A percentile compares a stretch with the other conserved stretches of the same genome.
Conservation (phyloP, 2,329 filamentous ascomycete species). For the Trichophyton simii region DNA sequence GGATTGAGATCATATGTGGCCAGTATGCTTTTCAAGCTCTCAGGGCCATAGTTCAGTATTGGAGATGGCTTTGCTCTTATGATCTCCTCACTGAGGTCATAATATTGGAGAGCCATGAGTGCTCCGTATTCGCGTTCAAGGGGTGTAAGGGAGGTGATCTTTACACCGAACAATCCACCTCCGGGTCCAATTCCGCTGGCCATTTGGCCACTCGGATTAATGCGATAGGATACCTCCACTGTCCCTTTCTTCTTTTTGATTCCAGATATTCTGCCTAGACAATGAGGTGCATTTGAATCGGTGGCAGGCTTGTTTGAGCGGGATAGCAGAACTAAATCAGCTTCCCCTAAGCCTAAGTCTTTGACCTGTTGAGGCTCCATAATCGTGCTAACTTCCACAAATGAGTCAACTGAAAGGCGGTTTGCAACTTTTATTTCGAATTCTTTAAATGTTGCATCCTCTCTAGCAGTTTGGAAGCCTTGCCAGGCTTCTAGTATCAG, state of each 20-base stretch:
- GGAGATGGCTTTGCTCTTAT: conserved; percentile 80
- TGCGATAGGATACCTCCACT: conserved; percentile 74
- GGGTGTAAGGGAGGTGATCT: conserved; percentile 85
- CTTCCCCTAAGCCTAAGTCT: conserved; percentile 63
- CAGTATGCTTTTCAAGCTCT: conserved; percentile 56
- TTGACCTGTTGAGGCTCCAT: conserved; percentile 59
- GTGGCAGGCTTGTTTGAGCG: conserved; percentile 57
- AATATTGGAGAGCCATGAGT: conserved; percentile 80
- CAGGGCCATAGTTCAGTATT: conserved; percentile 65
- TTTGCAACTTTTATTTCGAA: conserved; percentile 83
- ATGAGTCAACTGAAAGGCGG: conserved; percentile 81
- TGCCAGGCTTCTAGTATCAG: conserved; percentile 92
- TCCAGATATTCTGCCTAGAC: conserved; percentile 70
- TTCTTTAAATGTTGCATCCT: conserved; percentile 66
- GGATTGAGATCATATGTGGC: conserved; percentile 72
- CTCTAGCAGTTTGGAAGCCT: conserved; percentile 76
- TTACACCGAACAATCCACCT: conserved; percentile 58
- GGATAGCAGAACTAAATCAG: conserved; percentile 80
- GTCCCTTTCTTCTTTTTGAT: conserved; percentile 68
- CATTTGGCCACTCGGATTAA: conserved; percentile 54
- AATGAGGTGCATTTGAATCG: conserved; percentile 57
- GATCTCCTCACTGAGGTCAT: conserved; percentile 89
- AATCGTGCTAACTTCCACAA: conserved; percentile 77
- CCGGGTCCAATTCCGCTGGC: conserved; percentile 57
- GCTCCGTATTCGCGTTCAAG: conserved; percentile 93